Conservation (phyloP, 345 rosid genomes). For the Salix caprea region DNA sequence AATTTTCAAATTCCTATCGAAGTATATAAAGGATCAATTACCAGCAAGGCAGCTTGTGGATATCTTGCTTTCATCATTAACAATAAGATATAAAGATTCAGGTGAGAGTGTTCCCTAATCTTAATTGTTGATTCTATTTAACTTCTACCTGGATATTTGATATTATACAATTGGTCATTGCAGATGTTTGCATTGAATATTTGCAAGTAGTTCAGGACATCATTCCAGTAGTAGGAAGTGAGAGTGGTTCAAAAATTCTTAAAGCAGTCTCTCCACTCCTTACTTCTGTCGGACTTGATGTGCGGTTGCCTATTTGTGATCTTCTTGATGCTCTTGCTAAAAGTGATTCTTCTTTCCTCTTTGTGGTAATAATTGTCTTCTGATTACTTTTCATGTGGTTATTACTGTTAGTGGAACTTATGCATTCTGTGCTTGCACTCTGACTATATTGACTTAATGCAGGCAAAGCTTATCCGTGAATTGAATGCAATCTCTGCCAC, state of each 20-base stretch:
- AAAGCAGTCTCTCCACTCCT: conserved; percentile 62
- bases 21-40: conserved; percentile 47
- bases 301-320: conserved; percentile 60
- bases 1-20: conserved; percentile 65
- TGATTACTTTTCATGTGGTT: background rate
- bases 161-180: conserved; percentile 18
- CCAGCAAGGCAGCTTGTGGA: conserved; percentile 57
- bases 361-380: conserved; percentile 47
- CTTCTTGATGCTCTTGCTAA: conserved; percentile 66
- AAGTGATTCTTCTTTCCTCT: conserved; percentile 55
- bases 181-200: conserved; percentile 55
- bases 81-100: conserved; percentile 44
- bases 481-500: conserved; percentile 66
- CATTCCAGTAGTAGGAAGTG: conserved; percentile 44
- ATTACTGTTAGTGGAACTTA: background rate
- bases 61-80: conserved; percentile 59
- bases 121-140: background rate
- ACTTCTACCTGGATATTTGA: background rate
- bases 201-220: conserved; percentile 58
- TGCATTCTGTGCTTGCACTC: conserved; percentile 3
- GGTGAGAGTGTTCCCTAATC: conserved; percentile 40
- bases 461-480: conserved; percentile 61
- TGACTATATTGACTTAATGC: conserved; percentile 28
- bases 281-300: conserved; percentile 49
- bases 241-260: conserved; percentile 42